These are phyloP conservation scores for Russula vinacea DNA, from an alignment of 768 basidiomycete genomes.

Conservation along the genomic window DNA sequence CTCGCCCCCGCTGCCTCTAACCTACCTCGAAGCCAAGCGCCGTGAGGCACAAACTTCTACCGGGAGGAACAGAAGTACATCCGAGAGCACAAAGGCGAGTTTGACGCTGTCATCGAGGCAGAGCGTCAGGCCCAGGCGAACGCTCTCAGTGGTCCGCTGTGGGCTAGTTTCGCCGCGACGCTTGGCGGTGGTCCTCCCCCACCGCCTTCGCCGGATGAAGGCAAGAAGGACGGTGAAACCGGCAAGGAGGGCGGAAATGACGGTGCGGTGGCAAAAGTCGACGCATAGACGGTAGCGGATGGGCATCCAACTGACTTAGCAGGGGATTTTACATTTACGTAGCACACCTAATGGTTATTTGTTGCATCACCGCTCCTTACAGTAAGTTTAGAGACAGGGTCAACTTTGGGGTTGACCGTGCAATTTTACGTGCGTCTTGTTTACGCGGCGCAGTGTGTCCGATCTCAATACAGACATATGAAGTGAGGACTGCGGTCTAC, in stretches of 20 bases:
- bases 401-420: background rate
- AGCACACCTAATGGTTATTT: constrained; percentile 18
- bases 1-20: constrained; percentile 42
- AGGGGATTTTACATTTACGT: constrained; percentile 1
- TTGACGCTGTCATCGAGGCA: constrained; percentile 51
- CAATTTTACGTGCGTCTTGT: background rate
- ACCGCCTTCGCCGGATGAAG: constrained; percentile 12
- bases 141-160: constrained; percentile 47
- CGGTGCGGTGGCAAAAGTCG: background rate
- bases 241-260: constrained; percentile 7
- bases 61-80: constrained; percentile 54
- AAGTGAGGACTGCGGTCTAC: background rate
- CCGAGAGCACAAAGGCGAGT: constrained; percentile 47
- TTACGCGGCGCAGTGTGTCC: background rate
- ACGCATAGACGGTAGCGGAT: constrained; percentile 12
- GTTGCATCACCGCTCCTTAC: constrained; percentile 8
- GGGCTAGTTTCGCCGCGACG: constrained; percentile 18
- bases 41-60: constrained; percentile 51
- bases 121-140: constrained; percentile 48
- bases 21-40: constrained; percentile 53
- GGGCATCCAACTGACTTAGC: background rate
- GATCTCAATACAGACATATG: background rate
- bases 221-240: constrained; percentile 2
- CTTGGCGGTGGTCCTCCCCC: constrained; percentile 26
- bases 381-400: background rate